A percentile compares a stretch with the other conserved stretches of the same genome.
phyloP scores from a whole-genome alignment of 345 rosid species.

The Moricandia arvensis region DNA sequence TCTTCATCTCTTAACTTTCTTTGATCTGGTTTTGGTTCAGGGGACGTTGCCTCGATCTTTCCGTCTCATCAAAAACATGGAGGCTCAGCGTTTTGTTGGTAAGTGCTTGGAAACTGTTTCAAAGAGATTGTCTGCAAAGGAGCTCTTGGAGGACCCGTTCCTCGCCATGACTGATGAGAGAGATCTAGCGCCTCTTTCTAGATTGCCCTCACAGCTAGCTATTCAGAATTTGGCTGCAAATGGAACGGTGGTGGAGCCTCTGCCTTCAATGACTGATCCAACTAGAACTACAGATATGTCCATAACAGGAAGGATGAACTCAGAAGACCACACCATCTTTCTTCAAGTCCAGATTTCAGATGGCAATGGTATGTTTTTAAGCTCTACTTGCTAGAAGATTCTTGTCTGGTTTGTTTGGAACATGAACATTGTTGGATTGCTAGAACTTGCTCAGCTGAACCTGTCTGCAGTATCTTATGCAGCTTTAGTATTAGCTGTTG shows the following conservation, averaged over 20 bases:
- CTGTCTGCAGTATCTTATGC: too few species aligned
- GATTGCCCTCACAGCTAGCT: constrained; percentile 30
- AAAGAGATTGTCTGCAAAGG: constrained; percentile 70
- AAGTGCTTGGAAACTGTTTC: constrained; percentile 74
- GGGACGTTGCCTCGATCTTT: constrained; percentile 89
- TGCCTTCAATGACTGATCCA: constrained; percentile 42
- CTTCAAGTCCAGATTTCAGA: constrained; percentile 86
- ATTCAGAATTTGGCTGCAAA: constrained; percentile 36
- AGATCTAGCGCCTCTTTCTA: constrained; percentile 25
- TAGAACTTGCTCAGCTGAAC: background rate
- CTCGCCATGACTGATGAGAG: constrained; percentile 46
- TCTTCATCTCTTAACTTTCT: constrained; percentile 2
- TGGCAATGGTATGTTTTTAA: constrained; percentile 50
- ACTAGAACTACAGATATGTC: constrained; percentile 69
- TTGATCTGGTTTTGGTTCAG: constrained; percentile 40
- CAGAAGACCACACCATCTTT: constrained; percentile 72
- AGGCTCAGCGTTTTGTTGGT: constrained; percentile 69
- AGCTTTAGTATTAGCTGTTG: constrained; percentile 1
- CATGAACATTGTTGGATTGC: constrained; percentile 8
- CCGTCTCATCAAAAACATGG: constrained; percentile 56
- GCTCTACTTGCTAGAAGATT: background rate
- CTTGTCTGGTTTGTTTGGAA: background rate
- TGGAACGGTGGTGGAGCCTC: constrained; percentile 31
- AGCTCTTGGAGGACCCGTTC: constrained; percentile 73
- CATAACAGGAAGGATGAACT: constrained; percentile 71